These are phyloP conservation scores for Tricholomella constricta DNA, from an alignment of 768 basidiomycete species.

Conservation along the genomic window DNA sequence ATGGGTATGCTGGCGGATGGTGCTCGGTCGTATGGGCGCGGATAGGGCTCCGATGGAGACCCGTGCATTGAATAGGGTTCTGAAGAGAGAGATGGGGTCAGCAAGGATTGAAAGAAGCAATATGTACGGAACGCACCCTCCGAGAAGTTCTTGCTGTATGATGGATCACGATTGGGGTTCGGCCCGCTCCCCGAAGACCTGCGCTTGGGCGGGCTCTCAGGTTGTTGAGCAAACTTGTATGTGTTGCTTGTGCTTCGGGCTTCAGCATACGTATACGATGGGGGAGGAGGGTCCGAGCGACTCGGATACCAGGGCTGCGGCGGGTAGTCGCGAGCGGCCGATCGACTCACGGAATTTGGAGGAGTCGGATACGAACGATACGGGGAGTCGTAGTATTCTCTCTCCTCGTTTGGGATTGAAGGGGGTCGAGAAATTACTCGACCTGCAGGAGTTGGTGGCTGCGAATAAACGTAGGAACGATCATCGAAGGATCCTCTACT, in stretches of 20 bases:
- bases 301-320: conserved; percentile 1
- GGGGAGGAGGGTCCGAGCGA: conserved; percentile 5
- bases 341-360: conserved; percentile 17
- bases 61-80: conserved; percentile 12
- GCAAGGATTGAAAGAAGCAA: background rate
- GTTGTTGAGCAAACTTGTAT: conserved; percentile 18
- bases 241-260: conserved; percentile 21
- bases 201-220: conserved; percentile 19
- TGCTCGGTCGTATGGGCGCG: conserved; percentile 13
- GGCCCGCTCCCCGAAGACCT: conserved; percentile 18
- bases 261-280: conserved; percentile 13
- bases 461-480: conserved; percentile 11
- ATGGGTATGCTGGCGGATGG: conserved; percentile 21
- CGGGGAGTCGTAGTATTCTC: conserved; percentile 12
- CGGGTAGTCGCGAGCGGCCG: conserved; percentile 16
- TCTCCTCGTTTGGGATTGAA: conserved; percentile 16
- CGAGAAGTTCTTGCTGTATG: conserved; percentile 15
- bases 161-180: conserved; percentile 16
- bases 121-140: conserved; percentile 9
- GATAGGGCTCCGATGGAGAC: conserved; percentile 12
- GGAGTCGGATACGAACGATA: conserved; percentile 21
- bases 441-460: conserved; percentile 2
- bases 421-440: conserved; percentile 11
- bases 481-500: conserved; percentile 29
- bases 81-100: background rate